Conservation (phyloP, 1,139 yeast species). For the Blastobotrys raffinosifermentans region DNA sequence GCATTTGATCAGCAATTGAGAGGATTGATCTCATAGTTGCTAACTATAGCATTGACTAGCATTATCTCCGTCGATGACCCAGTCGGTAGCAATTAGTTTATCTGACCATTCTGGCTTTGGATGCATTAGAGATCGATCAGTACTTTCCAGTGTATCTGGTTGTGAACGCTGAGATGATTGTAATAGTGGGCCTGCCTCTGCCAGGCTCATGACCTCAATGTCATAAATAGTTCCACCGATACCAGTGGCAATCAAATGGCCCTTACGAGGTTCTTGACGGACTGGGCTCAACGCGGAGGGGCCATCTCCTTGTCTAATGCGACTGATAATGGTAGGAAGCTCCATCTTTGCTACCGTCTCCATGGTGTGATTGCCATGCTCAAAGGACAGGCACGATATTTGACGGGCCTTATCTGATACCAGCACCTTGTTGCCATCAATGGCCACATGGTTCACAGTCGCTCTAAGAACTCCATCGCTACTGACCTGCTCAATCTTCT, state of each 20-base stretch:
- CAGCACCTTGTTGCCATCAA: conserved; percentile 11
- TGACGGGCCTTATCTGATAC: conserved; percentile 16
- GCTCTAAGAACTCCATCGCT: conserved; percentile 14
- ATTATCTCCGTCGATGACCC: conserved; percentile 3
- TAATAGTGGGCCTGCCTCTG: conserved; percentile 1
- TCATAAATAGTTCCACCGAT: conserved; percentile 13
- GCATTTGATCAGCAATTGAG: background rate
- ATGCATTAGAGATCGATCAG: background rate
- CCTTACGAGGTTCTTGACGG: background rate
- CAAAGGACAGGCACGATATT: too few species aligned
- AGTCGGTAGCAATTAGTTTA: background rate
- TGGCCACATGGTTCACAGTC: conserved; percentile 10
- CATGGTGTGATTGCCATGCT: too few species aligned
- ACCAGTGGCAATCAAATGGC: conserved; percentile 9
- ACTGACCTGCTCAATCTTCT: conserved; percentile 5
- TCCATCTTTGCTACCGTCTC: too few species aligned
- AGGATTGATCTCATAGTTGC: too few species aligned
- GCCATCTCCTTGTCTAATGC: conserved; percentile 3
- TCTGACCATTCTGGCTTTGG: conserved; percentile 5
- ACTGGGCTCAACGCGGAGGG: conserved; percentile 7
- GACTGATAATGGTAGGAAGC: conserved; percentile 12
- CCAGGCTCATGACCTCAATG: conserved; percentile 2
- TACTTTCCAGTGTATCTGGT: background rate
- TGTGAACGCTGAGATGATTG: background rate
- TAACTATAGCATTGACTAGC: background rate